phyloP scores from a whole-genome alignment of 148 eudicot species.

The Nepenthes mirabilis region DNA sequence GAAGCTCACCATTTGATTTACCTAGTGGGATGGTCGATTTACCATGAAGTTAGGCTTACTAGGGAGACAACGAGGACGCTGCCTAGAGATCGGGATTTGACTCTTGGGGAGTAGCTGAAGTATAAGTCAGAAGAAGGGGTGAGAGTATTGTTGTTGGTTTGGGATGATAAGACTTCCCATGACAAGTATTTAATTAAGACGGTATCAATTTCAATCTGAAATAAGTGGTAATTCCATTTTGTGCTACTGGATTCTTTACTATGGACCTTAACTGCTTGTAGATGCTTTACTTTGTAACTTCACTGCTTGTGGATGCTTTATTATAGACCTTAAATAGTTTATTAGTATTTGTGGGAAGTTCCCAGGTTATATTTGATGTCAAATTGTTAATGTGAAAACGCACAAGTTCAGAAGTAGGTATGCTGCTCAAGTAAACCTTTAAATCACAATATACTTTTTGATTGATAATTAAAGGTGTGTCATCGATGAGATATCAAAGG shows the following conservation, averaged over 20 bases:
- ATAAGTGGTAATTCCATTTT: not conserved
- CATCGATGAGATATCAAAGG: too few relatives aligned
- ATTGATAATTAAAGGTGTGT: too few relatives aligned
- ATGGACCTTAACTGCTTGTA: too few relatives aligned
- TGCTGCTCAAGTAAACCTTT: too few relatives aligned
- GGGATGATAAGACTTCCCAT: conserved; percentile 98
- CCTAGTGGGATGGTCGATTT: conserved; percentile 87
- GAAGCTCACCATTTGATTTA: conserved; percentile 93
- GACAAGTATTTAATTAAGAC: conserved; percentile 49
- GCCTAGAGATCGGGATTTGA: conserved; percentile 85
- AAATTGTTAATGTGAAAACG: too few relatives aligned
- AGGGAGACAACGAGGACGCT: conserved; percentile 79
- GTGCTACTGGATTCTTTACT: not conserved
- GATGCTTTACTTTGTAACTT: too few relatives aligned
- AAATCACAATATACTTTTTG: too few relatives aligned
- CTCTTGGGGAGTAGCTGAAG: conserved; percentile 75
- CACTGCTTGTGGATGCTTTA: too few relatives aligned
- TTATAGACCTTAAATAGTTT: too few relatives aligned
- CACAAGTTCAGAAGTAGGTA: too few relatives aligned
- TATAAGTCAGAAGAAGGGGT: conserved; percentile 98
- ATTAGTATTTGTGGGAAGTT: too few relatives aligned
- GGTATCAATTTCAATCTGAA: conserved; percentile 20
- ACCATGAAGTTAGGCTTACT: conserved; percentile 61
- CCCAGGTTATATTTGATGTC: too few relatives aligned
- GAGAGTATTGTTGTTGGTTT: conserved; percentile 70